A percentile compares a stretch with the other conserved stretches of the same genome.
These are phyloP conservation scores for Picea abies DNA, from an alignment of 83 land plant genomes.

Conservation along the genomic window DNA sequence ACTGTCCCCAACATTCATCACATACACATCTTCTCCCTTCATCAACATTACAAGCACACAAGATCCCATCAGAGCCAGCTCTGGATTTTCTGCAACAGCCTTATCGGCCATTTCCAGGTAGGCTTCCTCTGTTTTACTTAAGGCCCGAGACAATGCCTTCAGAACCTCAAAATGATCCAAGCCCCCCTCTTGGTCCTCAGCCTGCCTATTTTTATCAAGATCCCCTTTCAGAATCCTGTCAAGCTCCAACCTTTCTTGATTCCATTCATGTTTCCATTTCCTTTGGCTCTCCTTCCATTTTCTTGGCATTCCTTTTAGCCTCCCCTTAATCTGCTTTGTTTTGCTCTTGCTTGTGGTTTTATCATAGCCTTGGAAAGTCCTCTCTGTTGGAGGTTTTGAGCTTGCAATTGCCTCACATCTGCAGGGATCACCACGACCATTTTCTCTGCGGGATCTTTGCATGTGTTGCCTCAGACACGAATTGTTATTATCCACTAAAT, in stretches of 20 bases:
- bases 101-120: slow-evolving; percentile 84
- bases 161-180: slow-evolving; percentile 71
- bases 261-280: slow-evolving; percentile 72
- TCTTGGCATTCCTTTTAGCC: slow-evolving; percentile 31
- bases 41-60: slow-evolving; percentile 98
- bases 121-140: slow-evolving; percentile 81
- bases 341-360: neutral
- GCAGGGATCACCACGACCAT: neutral
- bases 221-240: slow-evolving; percentile 47
- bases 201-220: slow-evolving; percentile 18
- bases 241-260: slow-evolving; percentile 66
- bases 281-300: slow-evolving; percentile 63
- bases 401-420: neutral
- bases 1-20: slow-evolving; percentile 98
- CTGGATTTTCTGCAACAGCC: slow-evolving; percentile 82
- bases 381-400: neutral
- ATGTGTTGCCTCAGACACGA: neutral
- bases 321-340: slow-evolving; percentile 20
- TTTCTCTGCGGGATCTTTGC: neutral
- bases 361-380: neutral
- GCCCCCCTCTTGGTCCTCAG: slow-evolving; percentile 26
- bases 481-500: neutral
- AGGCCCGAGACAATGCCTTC: slow-evolving; percentile 74
- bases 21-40: slow-evolving; percentile 97
- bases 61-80: slow-evolving; percentile 92